Percentiles rank a stretch among this genome's conserved stretches.
Evolutionary conservation across 2,329 filamentous ascomycete species (phyloP).

Genomic region (Aureobasidium sp.): DNA sequence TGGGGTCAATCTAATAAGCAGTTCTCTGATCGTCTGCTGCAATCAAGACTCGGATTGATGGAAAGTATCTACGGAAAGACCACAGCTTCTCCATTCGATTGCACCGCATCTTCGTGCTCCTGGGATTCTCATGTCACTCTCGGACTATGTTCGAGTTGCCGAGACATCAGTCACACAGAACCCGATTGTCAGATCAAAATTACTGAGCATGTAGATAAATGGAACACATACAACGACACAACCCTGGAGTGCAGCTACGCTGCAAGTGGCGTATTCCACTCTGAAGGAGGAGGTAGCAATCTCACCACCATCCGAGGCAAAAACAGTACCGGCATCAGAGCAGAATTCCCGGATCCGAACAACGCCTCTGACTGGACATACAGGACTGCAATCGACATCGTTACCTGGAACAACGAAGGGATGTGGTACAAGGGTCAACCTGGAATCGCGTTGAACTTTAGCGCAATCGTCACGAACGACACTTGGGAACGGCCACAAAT

Average conservation of each 20-base stretch:
- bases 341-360: not conserved
- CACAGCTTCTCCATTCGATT: not conserved
- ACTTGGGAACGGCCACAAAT: slow-evolving; percentile 1
- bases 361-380: not conserved
- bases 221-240: not conserved
- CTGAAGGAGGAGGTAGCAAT: not conserved
- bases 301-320: not conserved
- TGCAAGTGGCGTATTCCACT: not conserved
- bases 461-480: not conserved
- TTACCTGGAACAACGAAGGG: not conserved
- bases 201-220: too few relatives aligned
- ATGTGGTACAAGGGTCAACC: not conserved
- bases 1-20: too few relatives aligned
- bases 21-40: not conserved
- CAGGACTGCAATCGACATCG: not conserved
- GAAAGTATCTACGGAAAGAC: not conserved
- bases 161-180: not conserved
- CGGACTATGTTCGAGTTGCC: not conserved
- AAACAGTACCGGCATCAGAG: too few relatives aligned
- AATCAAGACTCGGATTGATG: not conserved
- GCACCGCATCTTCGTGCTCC: not conserved
- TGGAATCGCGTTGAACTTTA: not conserved
- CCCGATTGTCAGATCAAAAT: not conserved
- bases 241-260: not conserved
- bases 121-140: slow-evolving; percentile 2